Conservation (phyloP, 176 grass and related monocot genomes). For the Coix lacrymajobi region DNA sequence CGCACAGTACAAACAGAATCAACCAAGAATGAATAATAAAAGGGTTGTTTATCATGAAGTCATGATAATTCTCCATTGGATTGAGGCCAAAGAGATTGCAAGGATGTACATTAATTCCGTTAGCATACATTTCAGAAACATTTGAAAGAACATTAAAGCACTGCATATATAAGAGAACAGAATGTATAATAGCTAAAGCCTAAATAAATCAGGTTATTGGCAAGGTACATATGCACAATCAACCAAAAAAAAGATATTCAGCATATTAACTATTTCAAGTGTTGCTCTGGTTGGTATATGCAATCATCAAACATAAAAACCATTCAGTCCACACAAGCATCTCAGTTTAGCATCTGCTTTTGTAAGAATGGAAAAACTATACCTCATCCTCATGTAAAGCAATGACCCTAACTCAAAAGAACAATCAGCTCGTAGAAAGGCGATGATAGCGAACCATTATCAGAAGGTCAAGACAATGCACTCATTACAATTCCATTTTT, state of each 20-base stretch:
- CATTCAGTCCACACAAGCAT: background rate
- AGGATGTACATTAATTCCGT: background rate
- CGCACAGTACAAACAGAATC: background rate
- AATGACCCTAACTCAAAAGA: background rate
- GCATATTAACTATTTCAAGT: background rate
- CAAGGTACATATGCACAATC: background rate
- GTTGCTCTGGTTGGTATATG: background rate
- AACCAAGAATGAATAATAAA: background rate
- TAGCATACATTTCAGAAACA: background rate
- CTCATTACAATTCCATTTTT: background rate
- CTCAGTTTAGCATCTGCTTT: background rate
- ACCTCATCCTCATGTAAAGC: background rate
- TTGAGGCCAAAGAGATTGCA: background rate
- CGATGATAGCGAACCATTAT: background rate
- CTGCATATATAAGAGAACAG: background rate
- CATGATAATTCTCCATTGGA: background rate
- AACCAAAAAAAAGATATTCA: background rate
- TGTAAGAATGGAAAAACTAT: background rate
- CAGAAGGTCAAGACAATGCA: background rate
- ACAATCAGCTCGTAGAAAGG: background rate
- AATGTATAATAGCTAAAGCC: background rate
- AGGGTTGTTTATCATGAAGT: background rate
- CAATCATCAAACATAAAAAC: background rate
- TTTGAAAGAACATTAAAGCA: background rate
- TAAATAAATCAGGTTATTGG: background rate